Conservation (phyloP, 2,329 filamentous ascomycete species). For the Stylonectria norvegica region DNA sequence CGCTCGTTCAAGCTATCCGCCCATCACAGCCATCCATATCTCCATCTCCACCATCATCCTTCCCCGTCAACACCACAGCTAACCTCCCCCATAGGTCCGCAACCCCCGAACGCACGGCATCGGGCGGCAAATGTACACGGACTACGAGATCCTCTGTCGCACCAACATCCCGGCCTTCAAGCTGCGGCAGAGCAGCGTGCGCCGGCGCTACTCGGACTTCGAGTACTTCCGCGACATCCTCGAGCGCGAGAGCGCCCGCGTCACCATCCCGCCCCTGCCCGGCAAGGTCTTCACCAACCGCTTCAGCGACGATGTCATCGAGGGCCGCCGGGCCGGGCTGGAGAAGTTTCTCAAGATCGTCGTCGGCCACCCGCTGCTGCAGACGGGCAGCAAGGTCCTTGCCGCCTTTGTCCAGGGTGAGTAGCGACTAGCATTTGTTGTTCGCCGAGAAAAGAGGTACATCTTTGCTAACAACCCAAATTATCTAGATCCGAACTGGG, state of each 20-base stretch:
- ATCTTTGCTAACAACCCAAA: too few species aligned
- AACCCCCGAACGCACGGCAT: slow-evolving; percentile 93
- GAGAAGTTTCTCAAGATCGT: slow-evolving; percentile 98
- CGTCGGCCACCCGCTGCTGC: slow-evolving; percentile 89
- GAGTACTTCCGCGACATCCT: slow-evolving; percentile 98
- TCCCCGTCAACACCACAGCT: too few species aligned
- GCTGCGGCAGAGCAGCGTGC: slow-evolving; percentile 81
- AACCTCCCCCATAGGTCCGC: slow-evolving; percentile 83
- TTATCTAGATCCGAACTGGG: slow-evolving; percentile 63
- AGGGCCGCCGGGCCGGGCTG: slow-evolving; percentile 83
- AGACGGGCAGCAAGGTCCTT: slow-evolving; percentile 96
- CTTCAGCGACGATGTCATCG: slow-evolving; percentile 97
- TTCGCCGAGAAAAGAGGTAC: too few species aligned
- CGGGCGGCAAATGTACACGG: slow-evolving; percentile 95
- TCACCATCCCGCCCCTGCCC: slow-evolving; percentile 91
- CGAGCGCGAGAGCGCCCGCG: slow-evolving; percentile 88
- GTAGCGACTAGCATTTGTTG: too few species aligned
- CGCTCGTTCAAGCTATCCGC: background rate
- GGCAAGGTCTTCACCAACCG: slow-evolving; percentile 98
- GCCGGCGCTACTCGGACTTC: slow-evolving; percentile 94
- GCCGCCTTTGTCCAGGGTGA: slow-evolving; percentile 94
- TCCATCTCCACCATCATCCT: too few species aligned
- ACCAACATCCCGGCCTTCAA: slow-evolving; percentile 99
- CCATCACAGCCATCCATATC: too few species aligned
- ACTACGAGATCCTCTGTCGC: slow-evolving; percentile 95